Base-by-base conservation (phyloP, 208 protist genomes). In the Leishmania mexicana region DNA sequence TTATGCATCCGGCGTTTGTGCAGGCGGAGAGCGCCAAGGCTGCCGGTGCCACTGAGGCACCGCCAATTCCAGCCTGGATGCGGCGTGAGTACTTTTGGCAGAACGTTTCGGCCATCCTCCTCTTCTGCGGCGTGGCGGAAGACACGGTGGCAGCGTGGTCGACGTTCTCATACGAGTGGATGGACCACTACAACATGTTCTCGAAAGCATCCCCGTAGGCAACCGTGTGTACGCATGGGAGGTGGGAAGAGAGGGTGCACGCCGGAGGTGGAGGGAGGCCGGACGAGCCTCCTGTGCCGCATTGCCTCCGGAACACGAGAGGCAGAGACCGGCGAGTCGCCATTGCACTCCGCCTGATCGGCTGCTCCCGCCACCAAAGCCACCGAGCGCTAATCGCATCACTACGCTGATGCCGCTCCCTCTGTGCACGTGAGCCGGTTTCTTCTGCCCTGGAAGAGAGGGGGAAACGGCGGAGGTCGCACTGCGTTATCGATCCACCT, bases 181-280 rank as follows among this genome's bases (percentile, higher is more conserved):
- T 90, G 24, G 94, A 97, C 73, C 94, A 97, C 79, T 97, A 97
- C 87, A 97, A 96, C 83, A 92, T 95, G 89, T 95, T 95, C 79
- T 88, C 90, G 42, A 88, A 90, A 62, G 42, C 94, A 31, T 75
- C 81, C 38, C 74, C 90, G 15, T 94, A 78, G 38, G 51, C 13
- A 1, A 13, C 21, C 2, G 28, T 31, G 24, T 21, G 31, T 6
- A 6, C 11, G 45, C 45, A 4, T 13, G 47, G 54, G 53, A 40
- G 45, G 7, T 2, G 0, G n/a, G 49, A 28, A 60, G 45, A 28
- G 49, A 54, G 6, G 28, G 17, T 21, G 47, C 21, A 15, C 28
- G 72, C 24, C 15, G 65, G 38, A 13, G 65, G 40, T 35, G 65
- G 38, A 10, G 35, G 11, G 38, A 10, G 15, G 0, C 15, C 40